phyloP scores from a whole-genome alignment of 768 basidiomycete genomes.

The Glaciozyma martinii region DNA sequence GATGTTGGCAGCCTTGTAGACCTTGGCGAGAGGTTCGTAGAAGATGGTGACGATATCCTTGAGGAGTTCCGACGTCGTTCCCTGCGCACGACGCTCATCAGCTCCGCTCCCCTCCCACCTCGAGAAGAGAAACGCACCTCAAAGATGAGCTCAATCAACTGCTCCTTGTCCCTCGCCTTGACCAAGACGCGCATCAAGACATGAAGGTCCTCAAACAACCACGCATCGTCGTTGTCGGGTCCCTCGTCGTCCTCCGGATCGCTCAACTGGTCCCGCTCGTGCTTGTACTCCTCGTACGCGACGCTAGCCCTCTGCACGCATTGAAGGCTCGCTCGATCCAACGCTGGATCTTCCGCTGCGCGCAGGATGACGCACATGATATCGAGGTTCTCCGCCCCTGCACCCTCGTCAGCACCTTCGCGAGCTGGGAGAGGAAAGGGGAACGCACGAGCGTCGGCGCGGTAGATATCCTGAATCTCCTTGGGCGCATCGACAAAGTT shows the following conservation, averaged over 20 bases:
- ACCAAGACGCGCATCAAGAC: constrained; percentile 70
- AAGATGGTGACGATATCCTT: constrained; percentile 99
- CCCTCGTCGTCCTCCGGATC: constrained; percentile 85
- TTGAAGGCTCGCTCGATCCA: constrained; percentile 69
- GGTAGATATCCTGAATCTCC: constrained; percentile 76
- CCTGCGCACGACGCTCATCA: constrained; percentile 47
- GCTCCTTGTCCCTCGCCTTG: constrained; percentile 74
- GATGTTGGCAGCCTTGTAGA: constrained; percentile 94
- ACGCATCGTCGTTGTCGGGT: constrained; percentile 86
- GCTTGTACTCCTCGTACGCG: constrained; percentile 68
- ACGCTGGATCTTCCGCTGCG: constrained; percentile 58
- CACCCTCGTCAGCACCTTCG: background rate
- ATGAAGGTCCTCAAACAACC: constrained; percentile 86
- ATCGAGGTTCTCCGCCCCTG: constrained; percentile 55
- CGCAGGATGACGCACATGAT: constrained; percentile 71
- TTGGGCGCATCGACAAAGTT: constrained; percentile 76
- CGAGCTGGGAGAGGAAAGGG: background rate
- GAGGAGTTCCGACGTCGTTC: constrained; percentile 83
- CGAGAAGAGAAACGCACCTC: constrained; percentile 52
- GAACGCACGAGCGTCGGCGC: constrained; percentile 65
- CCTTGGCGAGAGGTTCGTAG: constrained; percentile 89
- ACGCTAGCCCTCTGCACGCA: constrained; percentile 66
- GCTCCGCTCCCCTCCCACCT: background rate
- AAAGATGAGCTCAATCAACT: constrained; percentile 84
- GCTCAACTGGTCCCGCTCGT: constrained; percentile 50